These are phyloP conservation scores for Sporisorium iseilematis-ciliati DNA, from an alignment of 1,284 basidiomycete genomes.

Conservation along the genomic window DNA sequence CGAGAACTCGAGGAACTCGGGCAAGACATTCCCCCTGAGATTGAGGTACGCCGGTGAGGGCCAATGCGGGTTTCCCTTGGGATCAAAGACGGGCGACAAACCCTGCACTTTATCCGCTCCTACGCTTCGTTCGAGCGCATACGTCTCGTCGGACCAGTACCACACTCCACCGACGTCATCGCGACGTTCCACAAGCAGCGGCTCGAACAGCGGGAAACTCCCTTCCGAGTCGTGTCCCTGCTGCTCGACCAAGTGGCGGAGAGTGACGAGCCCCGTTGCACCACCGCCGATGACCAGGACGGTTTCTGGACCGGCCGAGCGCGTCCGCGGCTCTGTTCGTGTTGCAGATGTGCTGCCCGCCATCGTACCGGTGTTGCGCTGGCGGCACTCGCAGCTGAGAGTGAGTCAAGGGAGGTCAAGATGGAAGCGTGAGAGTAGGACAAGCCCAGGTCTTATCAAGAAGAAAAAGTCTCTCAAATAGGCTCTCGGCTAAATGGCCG, in stretches of 20 bases:
- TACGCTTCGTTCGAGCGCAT: constrained; percentile 34
- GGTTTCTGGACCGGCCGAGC: constrained; percentile 26
- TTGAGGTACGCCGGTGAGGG: constrained; percentile 61
- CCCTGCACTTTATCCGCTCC: constrained; percentile 29
- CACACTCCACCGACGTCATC: constrained; percentile 63
- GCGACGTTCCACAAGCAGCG: constrained; percentile 54
- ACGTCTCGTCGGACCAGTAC: constrained; percentile 51
- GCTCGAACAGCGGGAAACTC: constrained; percentile 31
- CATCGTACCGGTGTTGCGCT: not conserved
- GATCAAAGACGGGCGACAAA: constrained; percentile 34
- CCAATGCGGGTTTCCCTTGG: constrained; percentile 51
- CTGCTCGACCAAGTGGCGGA: constrained; percentile 53
- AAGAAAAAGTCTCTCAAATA: too few species aligned
- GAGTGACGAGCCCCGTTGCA: constrained; percentile 54
- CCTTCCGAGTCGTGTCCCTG: constrained; percentile 17
- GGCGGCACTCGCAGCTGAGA: not conserved
- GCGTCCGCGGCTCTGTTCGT: constrained; percentile 18
- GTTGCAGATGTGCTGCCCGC: not conserved
- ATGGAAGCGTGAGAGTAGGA: too few species aligned
- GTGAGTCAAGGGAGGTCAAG: too few species aligned
- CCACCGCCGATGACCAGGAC: constrained; percentile 64
- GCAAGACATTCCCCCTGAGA: constrained; percentile 61
- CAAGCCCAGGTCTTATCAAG: too few species aligned
- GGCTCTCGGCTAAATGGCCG: too few species aligned
- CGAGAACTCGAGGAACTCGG: constrained; percentile 59